A percentile compares a stretch with the other conserved stretches of the same genome.
Conservation (phyloP, 1,284 basidiomycete species). For the Malassezia globosa region DNA sequence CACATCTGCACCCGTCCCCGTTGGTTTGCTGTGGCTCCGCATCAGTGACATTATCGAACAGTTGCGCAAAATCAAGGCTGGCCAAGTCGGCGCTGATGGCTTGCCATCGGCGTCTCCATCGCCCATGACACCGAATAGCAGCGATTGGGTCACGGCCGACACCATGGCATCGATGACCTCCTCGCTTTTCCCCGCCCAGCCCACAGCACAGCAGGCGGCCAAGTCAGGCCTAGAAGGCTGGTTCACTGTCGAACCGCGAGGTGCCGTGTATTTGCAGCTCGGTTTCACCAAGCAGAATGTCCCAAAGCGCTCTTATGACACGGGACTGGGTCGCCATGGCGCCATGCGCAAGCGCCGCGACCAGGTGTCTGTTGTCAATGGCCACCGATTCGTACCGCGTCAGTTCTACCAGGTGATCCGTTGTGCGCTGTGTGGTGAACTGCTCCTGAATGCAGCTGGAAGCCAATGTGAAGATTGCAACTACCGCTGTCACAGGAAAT, state of each 20-base stretch:
- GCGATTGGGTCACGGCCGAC: slow-evolving; percentile 42
- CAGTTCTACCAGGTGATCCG: slow-evolving; percentile 96
- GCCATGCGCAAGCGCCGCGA: slow-evolving; percentile 95
- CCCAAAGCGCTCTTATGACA: slow-evolving; percentile 82
- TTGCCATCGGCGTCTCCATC: slow-evolving; percentile 23
- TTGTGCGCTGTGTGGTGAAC: slow-evolving; percentile 94
- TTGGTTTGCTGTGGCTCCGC: slow-evolving; percentile 89
- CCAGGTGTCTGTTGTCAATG: slow-evolving; percentile 98
- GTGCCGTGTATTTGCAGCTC: slow-evolving; percentile 56
- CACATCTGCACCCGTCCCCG: slow-evolving; percentile 69
- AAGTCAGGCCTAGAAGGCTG: slow-evolving; percentile 72
- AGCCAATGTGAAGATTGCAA: slow-evolving; percentile 99
- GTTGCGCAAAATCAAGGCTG: slow-evolving; percentile 77
- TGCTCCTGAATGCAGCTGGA: slow-evolving; percentile 88
- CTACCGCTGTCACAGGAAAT: slow-evolving; percentile 98
- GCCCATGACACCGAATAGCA: slow-evolving; percentile 47
- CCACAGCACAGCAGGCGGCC: slow-evolving; percentile 2
- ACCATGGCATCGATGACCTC: slow-evolving; percentile 18
- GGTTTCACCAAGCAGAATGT: slow-evolving; percentile 52
- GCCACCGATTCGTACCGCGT: slow-evolving; percentile 90
- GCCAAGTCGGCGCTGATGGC: slow-evolving; percentile 50
- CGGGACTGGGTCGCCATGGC: slow-evolving; percentile 80
- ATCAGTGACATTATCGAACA: slow-evolving; percentile 93
- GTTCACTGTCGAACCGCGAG: slow-evolving; percentile 97
- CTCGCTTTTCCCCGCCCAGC: not conserved